These are phyloP conservation scores for Colletotrichum spaethianum DNA, from an alignment of 2,329 filamentous ascomycete genomes.

Conservation along the genomic window DNA sequence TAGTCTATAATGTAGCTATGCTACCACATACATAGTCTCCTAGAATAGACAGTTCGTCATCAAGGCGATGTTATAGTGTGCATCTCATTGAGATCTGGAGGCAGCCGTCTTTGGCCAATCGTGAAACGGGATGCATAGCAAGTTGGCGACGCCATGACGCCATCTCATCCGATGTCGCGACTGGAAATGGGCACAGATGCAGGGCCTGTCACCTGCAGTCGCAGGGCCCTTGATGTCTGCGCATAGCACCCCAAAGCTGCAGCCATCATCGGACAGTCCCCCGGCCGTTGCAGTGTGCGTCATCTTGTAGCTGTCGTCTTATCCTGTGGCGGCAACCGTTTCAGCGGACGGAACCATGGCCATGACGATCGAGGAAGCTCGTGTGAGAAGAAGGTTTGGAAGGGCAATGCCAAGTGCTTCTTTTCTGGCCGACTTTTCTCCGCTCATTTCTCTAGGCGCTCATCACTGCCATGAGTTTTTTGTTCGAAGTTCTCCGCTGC, in stretches of 20 bases:
- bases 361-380: background rate
- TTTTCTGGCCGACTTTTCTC: constrained; percentile 16
- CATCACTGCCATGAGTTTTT: background rate
- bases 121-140: constrained; percentile 26
- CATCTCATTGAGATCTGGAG: background rate
- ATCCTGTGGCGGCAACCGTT: constrained; percentile 31
- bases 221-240: background rate
- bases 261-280: background rate
- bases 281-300: constrained; percentile 18
- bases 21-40: constrained; percentile 29
- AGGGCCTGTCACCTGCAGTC: constrained; percentile 25
- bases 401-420: background rate
- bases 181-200: background rate
- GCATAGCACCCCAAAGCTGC: background rate
- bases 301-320: constrained; percentile 32
- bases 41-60: constrained; percentile 25
- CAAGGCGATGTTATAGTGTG: background rate
- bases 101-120: background rate
- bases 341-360: constrained; percentile 2
- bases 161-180: constrained; percentile 28
- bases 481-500: background rate
- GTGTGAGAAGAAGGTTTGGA: constrained; percentile 11
- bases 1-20: constrained; percentile 40
- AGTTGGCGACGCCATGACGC: constrained; percentile 20
- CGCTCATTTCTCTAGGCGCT: background rate